A percentile compares a stretch with the other conserved stretches of the same genome.
phyloP scores from a whole-genome alignment of 2,329 filamentous ascomycete species.

The Neonectria punicea region DNA sequence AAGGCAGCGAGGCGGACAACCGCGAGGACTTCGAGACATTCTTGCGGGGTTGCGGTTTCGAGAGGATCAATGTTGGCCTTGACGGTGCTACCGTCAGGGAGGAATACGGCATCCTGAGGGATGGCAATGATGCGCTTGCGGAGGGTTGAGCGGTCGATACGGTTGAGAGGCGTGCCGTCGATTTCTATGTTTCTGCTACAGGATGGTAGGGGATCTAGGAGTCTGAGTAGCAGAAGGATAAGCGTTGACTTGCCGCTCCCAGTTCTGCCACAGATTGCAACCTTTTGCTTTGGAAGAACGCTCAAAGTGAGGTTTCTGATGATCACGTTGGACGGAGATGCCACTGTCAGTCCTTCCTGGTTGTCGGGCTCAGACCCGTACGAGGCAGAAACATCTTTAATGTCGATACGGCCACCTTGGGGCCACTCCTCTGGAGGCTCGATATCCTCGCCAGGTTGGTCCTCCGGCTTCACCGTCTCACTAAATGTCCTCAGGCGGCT shows the following conservation, averaged over 20 bases:
- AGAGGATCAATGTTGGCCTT: slow-evolving; percentile 57
- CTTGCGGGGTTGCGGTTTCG: slow-evolving; percentile 41
- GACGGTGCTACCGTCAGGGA: slow-evolving; percentile 56
- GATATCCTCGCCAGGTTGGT: slow-evolving; percentile 32
- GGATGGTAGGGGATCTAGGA: slow-evolving; percentile 52
- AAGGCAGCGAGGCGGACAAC: slow-evolving; percentile 48
- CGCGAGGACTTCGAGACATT: slow-evolving; percentile 51
- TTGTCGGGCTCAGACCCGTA: slow-evolving; percentile 37
- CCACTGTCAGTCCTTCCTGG: not conserved
- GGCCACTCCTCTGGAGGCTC: slow-evolving; percentile 46
- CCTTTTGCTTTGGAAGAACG: slow-evolving; percentile 46
- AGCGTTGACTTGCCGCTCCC: slow-evolving; percentile 58
- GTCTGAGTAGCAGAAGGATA: slow-evolving; percentile 52
- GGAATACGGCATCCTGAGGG: slow-evolving; percentile 64
- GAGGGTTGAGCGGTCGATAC: slow-evolving; percentile 54
- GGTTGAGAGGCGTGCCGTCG: slow-evolving; percentile 52
- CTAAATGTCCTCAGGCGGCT: slow-evolving; percentile 38
- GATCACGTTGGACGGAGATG: slow-evolving; percentile 32
- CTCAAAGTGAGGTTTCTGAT: slow-evolving; percentile 42
- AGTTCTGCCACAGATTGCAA: slow-evolving; percentile 51
- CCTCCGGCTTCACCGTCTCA: slow-evolving; percentile 39
- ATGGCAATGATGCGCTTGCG: slow-evolving; percentile 62
- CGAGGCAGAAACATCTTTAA: slow-evolving; percentile 47
- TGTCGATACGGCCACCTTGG: slow-evolving; percentile 41
- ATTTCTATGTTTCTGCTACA: slow-evolving; percentile 50